Base-by-base conservation (phyloP, 129 eudicot species). In the Helianthus tuberosus region DNA sequence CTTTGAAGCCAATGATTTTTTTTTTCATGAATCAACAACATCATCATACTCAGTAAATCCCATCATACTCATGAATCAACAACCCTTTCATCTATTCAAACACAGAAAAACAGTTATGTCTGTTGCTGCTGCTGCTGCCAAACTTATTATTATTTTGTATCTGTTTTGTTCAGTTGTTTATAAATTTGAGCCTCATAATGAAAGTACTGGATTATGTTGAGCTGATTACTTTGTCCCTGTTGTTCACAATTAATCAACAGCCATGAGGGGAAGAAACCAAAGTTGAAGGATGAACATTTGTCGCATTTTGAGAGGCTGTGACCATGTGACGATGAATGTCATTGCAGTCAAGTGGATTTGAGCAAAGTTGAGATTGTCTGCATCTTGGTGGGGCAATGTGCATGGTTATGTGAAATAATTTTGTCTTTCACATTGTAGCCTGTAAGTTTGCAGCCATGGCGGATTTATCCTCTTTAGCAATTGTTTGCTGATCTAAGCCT, bases 401-500 rank as follows among this genome's bases (percentile, higher is more conserved):
- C 25, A 63, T 38, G 68, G 68, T 36, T 4, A 63, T 63, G 68
- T 38, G 68, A 38, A 63, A 35, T 63, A 29, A 29, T 29, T 29
- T 29, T 29, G 35, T 29, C 35, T 29, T 29, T 29, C 35, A 29
- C 35, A 29, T 29, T 29, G 35, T 29, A 29, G 35, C 35, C 3
- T 2, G 50, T 12, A 66, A 27, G 11, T 41, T 68, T 68, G 73
- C 73, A 68, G 73, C 73, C 73, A 50, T 29, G 61, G 61, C 47
- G 47, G 61, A 27, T 48, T 12, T 27, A 25, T 68, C 73, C 73
- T 25, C 27, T 36, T 25, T 48, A 16, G 70, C n/a, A 7, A 2
- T 7, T 68, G 17, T 68, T 23, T 68, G 50, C 73, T 12, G 3
- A 68, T 68, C 60, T 68, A 59, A 68, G 73, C 73, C 73, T 68